phyloP scores from a whole-genome alignment of 208 protist species.

The Porcisia hertigi region DNA sequence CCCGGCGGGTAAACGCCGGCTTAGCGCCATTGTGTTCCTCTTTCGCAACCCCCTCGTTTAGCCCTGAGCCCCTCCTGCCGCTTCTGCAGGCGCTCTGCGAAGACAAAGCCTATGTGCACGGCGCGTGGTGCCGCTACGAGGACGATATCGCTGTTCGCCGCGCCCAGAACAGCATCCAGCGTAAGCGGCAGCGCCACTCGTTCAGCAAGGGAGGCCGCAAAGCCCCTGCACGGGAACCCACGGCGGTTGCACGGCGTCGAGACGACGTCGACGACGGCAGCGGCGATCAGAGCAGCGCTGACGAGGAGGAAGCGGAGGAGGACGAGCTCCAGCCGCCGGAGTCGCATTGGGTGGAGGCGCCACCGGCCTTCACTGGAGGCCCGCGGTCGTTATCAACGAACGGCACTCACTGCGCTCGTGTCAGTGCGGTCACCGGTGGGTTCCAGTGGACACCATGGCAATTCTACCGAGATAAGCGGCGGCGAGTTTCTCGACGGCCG shows the following conservation, averaged over 20 bases:
- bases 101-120: slow-evolving; percentile 49
- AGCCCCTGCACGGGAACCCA: not conserved
- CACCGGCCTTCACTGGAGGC: slow-evolving; percentile 17
- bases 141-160: slow-evolving; percentile 36
- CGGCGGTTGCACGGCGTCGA: not conserved
- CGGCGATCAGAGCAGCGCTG: not conserved
- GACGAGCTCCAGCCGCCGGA: slow-evolving; percentile 25
- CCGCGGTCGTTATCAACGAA: not conserved
- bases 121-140: slow-evolving; percentile 50
- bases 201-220: slow-evolving; percentile 16
- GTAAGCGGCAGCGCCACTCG: slow-evolving; percentile 29
- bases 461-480: slow-evolving; percentile 30
- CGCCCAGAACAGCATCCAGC: slow-evolving; percentile 27
- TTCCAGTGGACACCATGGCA: slow-evolving; percentile 36
- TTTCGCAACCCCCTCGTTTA: not conserved
- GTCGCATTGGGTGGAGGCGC: slow-evolving; percentile 27
- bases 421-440: not conserved
- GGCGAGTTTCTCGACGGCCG: not conserved
- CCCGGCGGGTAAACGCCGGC: not conserved
- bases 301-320: not conserved
- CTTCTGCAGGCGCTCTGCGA: slow-evolving; percentile 48
- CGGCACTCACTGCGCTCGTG: not conserved
- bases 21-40: not conserved
- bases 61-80: slow-evolving; percentile 22
- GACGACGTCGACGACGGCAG: not conserved